Evolutionary conservation across 352 stramenopile genomes (phyloP), one percentile per base, ranked within the genome.

Genomic region (Globisporangium lucens): DNA sequence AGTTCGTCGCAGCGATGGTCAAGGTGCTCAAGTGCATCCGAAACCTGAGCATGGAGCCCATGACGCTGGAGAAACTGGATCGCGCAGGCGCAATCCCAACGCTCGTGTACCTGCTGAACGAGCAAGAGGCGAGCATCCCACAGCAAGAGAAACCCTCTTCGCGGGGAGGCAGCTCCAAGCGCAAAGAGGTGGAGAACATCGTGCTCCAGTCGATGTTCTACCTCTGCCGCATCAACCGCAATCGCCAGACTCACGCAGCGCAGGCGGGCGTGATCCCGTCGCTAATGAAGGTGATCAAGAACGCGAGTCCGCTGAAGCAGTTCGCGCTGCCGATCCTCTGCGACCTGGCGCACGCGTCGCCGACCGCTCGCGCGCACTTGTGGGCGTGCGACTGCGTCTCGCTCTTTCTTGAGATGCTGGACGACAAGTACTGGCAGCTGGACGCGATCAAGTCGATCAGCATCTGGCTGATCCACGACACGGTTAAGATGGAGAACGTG

Each of bases 201-300:
- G 84, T 97, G 43, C 77, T 98, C 7, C 91, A 94, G 68, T 84
- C 87, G 3, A 97, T 98, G 80, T 98, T 95, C 62, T 98, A 98
- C 66, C 73, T 98, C 15, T 98, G 93, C 66, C 87, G 90, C 15
- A 95, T 98, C 67, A 97, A 97, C 67, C 76, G 89, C 7, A 94
- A 87, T n/a, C 85, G 93, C 0, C 92, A 98, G 49, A 96, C 87
- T 3, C 83, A 93, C 58, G 94, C 94, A 7, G 91, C 94, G 0
- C 81, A 96, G 56, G 88, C 90, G 20, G 93, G 93, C 9, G 76
- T 98, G 10, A 93, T 98, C 30, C 91, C 91, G n/a, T 92, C 85
- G n/a, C 79, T 98, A 12, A 83, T 95, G 57, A 85, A 90, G 51
- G 93, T 96, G 38, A 89, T 97, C 2, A 66, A 75, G 36, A 91